A percentile compares a stretch with the other conserved stretches of the same genome.
These are phyloP conservation scores for Climacium dendroides DNA, from an alignment of 225 moss, liverwort and hornwort genomes.

Conservation along the genomic window DNA sequence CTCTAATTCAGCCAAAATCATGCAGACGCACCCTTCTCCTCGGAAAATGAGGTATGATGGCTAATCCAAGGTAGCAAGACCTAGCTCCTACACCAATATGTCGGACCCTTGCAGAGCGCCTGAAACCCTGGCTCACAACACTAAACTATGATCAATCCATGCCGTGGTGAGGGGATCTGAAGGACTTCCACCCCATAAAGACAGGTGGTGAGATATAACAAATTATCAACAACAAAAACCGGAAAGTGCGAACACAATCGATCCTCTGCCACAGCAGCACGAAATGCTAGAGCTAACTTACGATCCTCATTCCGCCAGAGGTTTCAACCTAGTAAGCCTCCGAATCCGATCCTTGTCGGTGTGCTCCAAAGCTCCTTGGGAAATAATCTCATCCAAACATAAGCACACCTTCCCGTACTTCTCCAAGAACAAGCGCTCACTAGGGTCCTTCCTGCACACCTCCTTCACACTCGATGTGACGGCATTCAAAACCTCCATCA, in stretches of 20 bases:
- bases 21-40: not conserved
- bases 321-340: slow-evolving; percentile 70
- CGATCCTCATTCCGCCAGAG: slow-evolving; percentile 44
- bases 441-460: slow-evolving; percentile 79
- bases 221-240: not conserved
- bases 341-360: slow-evolving; percentile 89
- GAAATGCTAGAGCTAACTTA: slow-evolving; percentile 1
- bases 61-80: not conserved
- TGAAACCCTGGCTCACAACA: slow-evolving; percentile 1
- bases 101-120: not conserved
- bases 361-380: slow-evolving; percentile 89
- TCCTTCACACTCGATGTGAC: slow-evolving; percentile 69
- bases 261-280: not conserved
- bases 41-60: not conserved
- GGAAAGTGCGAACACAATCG: not conserved
- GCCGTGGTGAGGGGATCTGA: not conserved
- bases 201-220: not conserved
- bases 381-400: slow-evolving; percentile 86
- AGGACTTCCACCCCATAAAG: not conserved
- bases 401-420: slow-evolving; percentile 88
- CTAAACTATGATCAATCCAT: not conserved
- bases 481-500: slow-evolving; percentile 76
- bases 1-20: not conserved
- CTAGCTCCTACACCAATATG: not conserved
- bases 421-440: slow-evolving; percentile 83